These are phyloP conservation scores for Ceratocystis diversiconidia DNA, from an alignment of 2,329 filamentous ascomycete genomes.

Conservation along the genomic window DNA sequence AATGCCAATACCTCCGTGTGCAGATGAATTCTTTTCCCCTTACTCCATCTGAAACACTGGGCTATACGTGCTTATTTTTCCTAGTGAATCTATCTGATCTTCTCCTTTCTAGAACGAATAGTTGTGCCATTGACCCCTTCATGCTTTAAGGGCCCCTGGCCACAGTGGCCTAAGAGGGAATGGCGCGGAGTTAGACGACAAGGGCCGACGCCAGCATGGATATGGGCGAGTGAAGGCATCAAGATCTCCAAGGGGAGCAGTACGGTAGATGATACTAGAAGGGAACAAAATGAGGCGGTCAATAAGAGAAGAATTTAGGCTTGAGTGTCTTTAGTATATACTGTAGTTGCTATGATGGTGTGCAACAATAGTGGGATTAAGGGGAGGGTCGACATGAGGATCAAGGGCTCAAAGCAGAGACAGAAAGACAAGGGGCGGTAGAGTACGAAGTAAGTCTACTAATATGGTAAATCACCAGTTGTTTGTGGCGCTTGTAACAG, in stretches of 20 bases:
- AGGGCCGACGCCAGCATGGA: not conserved
- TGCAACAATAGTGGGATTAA: no score
- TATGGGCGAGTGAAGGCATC: no score
- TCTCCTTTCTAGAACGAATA: not conserved
- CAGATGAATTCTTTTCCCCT: not conserved
- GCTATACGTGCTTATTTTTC: not conserved
- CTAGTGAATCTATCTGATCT: not conserved
- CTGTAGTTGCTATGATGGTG: no score
- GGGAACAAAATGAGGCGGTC: no score
- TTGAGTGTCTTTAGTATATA: no score
- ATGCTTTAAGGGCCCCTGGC: not conserved
- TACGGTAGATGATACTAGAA: no score
- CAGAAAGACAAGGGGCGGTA: not conserved
- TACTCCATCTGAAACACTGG: not conserved
- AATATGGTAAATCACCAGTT: not conserved
- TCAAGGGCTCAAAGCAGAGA: not conserved
- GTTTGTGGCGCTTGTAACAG: not conserved
- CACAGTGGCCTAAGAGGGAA: not conserved
- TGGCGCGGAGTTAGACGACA: not conserved
- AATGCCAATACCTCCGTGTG: not conserved
- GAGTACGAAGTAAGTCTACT: not conserved
- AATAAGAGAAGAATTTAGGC: no score
- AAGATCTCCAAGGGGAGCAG: no score
- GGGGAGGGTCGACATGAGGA: no score
- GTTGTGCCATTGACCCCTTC: not conserved